Base-by-base conservation (phyloP, 768 basidiomycete species). In the Serendipita indica region DNA sequence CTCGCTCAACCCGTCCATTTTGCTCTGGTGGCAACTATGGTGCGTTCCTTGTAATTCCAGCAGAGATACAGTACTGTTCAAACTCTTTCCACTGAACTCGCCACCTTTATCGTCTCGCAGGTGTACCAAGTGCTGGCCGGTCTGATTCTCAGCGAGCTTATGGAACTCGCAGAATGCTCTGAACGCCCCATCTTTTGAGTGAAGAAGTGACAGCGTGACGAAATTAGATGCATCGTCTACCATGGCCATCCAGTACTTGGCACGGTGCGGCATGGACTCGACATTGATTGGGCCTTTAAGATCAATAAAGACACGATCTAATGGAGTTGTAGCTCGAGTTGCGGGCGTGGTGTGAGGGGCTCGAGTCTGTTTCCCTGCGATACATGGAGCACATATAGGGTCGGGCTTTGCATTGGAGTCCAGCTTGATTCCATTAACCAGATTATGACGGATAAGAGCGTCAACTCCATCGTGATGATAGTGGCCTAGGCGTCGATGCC, bases 331-430 rank as follows among this genome's bases (percentile, higher is more conserved):
- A 33, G 49, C 22, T 22, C 25, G 65, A 58, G 3, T 41, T 41
- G 28, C 60, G 25, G 60, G 61, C 33, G 64, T 63, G 54, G 63
- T 57, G 33, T 41, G n/a, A 10, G 67, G 63, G 1, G 49, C 49
- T 54, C 61, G 61, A 0, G 65, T 68, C 71, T 75, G 72, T 62
- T 75, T 74, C 3, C 73, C 72, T 39, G 69, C 65, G 33, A 73
- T 65, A 57, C 74, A 74, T 27, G 63, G 61, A 39, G 68, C 65
- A 66, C 71, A 72, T 59, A 65, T 67, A 1, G 65, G 60, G 60
- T 67, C 67, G 1, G 68, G 67, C 10, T 35, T 5, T 13, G 25
- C 52, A 33, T 65, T 61, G 20, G 66, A 60, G 56, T 63, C 58
- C 16, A 63, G 35, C 18, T 63, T 63, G 63, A 68, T 66, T 67